Base-by-base conservation (phyloP, 306 rosid species). In the Cyclanthera cordifolia region DNA sequence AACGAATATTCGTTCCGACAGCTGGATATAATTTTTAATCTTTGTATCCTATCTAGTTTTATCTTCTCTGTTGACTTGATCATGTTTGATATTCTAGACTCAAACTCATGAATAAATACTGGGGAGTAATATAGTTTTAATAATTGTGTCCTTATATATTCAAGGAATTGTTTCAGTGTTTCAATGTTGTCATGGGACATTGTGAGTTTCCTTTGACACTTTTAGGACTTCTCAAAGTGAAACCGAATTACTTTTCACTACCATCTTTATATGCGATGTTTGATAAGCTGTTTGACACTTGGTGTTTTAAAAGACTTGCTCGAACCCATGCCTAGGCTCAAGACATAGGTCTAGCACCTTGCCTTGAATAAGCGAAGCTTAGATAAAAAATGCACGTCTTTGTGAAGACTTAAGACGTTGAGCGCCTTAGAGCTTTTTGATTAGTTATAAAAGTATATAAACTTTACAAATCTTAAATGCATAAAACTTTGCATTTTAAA, bases 41-140 rank as follows among this genome's bases (percentile, higher is more conserved):
- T 34, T 17, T n/a, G 10, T 37, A 37, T 60, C 67, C n/a, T n/a
- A 3, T 60, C 19, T 14, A 65, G 53, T 65, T 12, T 13, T 20
- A 21, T 43, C 69, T 39, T 41, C 50, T 63, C 17, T 41, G 23
- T 63, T 20, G 53, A 64, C 70, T 23, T 64, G 69, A 41, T 41
- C 69, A 20, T 63, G 34, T 20, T 20, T 63, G 34, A 45, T 21
- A 39, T 61, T 17, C 19, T 17, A 21, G 69, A 21, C 27, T 41
- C 17, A 21, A 21, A 64, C 2, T 43, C 23, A 15, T 46, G 15
- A 23, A 20, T 3, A 41, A 2, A 2, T 24, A 65, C 32, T 14
- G 37, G 37, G 70, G 70, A 45, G 11, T 23, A 2, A 65, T 13
- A 23, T 2, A 46, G 24, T 45, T 65, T 65, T 13, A 65, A 20